These are phyloP conservation scores for Aleurites moluccanus DNA, from an alignment of 441 rosid species.

Conservation along the genomic window DNA sequence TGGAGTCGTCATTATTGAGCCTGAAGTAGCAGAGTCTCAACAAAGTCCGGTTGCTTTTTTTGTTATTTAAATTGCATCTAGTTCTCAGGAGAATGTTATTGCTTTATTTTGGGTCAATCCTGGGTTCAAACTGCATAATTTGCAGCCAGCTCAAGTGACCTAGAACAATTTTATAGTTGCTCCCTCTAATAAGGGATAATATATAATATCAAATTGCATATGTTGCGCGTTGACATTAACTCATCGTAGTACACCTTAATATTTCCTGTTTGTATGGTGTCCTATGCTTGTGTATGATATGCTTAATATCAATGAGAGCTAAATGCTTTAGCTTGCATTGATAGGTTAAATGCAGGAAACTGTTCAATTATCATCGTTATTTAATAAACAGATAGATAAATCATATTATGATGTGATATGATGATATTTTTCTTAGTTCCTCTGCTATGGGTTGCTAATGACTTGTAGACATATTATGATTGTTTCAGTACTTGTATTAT, in stretches of 20 bases:
- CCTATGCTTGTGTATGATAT: background rate
- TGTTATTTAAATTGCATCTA: slow-evolving; percentile 29
- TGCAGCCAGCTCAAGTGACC: too few relatives aligned
- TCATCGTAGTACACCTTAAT: background rate
- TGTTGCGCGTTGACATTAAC: slow-evolving; percentile 10
- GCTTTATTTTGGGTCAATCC: slow-evolving; percentile 17
- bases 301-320: background rate
- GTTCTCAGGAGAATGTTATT: slow-evolving; percentile 28
- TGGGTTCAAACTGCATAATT: slow-evolving; percentile 26
- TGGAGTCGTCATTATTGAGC: slow-evolving; percentile 17
- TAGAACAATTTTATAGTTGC: slow-evolving; percentile 27
- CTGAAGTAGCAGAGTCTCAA: slow-evolving; percentile 27
- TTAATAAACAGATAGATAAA: too few relatives aligned
- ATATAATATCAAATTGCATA: slow-evolving; percentile 17
- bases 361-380: too few relatives aligned
- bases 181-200: slow-evolving; percentile 22
- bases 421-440: too few relatives aligned
- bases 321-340: background rate
- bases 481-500: too few relatives aligned
- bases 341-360: background rate
- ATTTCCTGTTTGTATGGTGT: background rate
- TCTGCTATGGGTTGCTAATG: too few relatives aligned
- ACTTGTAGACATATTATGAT: too few relatives aligned
- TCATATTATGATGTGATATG: too few relatives aligned
- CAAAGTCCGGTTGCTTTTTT: slow-evolving; percentile 27